Evolutionary conservation across 2,329 filamentous ascomycete genomes (phyloP).

Genomic region (Ophiostoma piceae): DNA sequence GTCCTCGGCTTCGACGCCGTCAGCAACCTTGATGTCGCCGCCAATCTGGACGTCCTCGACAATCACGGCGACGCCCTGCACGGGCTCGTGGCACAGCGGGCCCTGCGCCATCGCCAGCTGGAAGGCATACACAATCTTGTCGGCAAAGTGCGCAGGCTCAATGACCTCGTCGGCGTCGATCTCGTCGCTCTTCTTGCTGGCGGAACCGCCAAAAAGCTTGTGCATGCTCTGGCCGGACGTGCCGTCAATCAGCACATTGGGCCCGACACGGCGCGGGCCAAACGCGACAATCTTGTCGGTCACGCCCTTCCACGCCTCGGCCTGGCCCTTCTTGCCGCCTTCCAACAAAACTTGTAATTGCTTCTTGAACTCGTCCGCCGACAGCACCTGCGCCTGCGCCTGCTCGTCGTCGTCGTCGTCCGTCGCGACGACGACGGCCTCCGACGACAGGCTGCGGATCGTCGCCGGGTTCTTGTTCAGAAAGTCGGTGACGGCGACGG

Average conservation of each 20-base stretch:
- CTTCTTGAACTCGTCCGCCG: constrained; percentile 68
- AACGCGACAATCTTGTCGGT: constrained; percentile 84
- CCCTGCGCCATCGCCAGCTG: constrained; percentile 86
- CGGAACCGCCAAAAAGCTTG: constrained; percentile 54
- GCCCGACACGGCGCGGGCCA: constrained; percentile 76
- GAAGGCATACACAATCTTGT: constrained; percentile 91
- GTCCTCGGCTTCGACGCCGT: constrained; percentile 27
- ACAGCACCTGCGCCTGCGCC: constrained; percentile 51
- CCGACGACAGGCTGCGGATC: constrained; percentile 48
- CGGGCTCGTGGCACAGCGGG: constrained; percentile 84
- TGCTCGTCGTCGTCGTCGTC: constrained; percentile 28
- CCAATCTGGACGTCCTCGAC: constrained; percentile 71
- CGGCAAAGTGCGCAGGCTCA: constrained; percentile 65
- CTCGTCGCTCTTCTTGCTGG: constrained; percentile 31
- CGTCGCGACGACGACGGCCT: constrained; percentile 30
- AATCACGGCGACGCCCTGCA: constrained; percentile 88
- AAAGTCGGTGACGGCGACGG: constrained; percentile 74
- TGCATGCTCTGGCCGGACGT: constrained; percentile 67
- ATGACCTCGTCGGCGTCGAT: constrained; percentile 46
- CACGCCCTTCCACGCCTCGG: constrained; percentile 68
- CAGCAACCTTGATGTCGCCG: constrained; percentile 39
- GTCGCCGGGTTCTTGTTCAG: constrained; percentile 72
- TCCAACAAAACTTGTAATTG: constrained; percentile 66
- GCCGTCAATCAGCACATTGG: constrained; percentile 82
- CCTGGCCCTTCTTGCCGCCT: constrained; percentile 12